Evolutionary conservation across 768 basidiomycete genomes (phyloP), one percentile per base, ranked within the genome.

Genomic region (Boletus barrowsii): DNA sequence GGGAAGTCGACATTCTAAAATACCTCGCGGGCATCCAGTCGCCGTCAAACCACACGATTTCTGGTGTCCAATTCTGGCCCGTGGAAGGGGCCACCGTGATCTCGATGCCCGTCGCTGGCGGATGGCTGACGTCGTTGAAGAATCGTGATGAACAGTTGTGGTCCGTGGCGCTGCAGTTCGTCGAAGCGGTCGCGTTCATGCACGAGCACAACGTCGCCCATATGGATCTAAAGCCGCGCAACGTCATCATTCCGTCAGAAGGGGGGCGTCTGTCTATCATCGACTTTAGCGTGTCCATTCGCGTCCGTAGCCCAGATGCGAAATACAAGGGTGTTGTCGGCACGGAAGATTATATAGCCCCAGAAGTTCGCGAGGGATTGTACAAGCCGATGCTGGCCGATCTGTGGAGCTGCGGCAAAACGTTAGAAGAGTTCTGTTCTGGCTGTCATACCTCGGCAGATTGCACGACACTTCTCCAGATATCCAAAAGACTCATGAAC

Each of bases 151-250:
- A 33, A 15, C 43, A 53, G 5, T 1, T 55, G 4, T 48, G 55
- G 51, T 49, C 53, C 5, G 32, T 33, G 8, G 44, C 49, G 0
- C 11, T 10, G 2, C 54, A 55, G 26, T 43, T 55, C 8, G 2
- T 55, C n/a, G 50, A 55, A 18, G 54, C 43, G 5, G 44, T 55
- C 8, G 37, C 29, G 4, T 55, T 55, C 43, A 55, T 51, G 63
- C 63, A 63, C 30, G 24, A 54, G n/a, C 46, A 67, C 24, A 18
- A 35, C 1, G 48, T 64, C 1, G 63, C 53, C 0, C 57, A 64
- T 44, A 47, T 58, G 39, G 63, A 65, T 20, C 29, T 64, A 10
- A 64, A 65, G 5, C 49, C 42, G 1, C 36, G 17, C 2, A 54
- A 54, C 13, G 15, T 51, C 5, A 20, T 54, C 42, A 44, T 51